phyloP scores from a whole-genome alignment of 108 stramenopile species.

The Skeletonema marinoi region DNA sequence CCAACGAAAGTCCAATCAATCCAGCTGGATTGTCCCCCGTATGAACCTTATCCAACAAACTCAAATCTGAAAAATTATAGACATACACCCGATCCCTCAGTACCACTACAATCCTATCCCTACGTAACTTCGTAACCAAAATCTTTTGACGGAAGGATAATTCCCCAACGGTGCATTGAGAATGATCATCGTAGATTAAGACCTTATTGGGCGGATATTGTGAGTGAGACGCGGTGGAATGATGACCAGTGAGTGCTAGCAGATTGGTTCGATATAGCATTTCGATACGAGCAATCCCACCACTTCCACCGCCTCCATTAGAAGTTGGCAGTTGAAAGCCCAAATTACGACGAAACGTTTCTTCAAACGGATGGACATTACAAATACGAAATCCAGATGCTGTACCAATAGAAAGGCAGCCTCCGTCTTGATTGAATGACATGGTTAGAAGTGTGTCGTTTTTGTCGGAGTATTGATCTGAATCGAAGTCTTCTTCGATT shows the following conservation, averaged over 20 bases:
- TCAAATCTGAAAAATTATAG: conserved; percentile 93
- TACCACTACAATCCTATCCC: conserved; percentile 96
- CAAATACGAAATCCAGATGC: conserved; percentile 94
- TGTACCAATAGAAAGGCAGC: conserved; percentile 90
- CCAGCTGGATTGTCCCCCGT: conserved; percentile 92
- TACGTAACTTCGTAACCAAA: conserved; percentile 85
- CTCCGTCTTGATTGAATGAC: conserved; percentile 89
- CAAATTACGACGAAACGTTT: conserved; percentile 79
- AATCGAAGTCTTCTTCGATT: conserved; percentile 1
- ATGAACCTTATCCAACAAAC: conserved; percentile 91
- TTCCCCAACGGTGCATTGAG: conserved; percentile 94
- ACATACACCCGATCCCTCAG: conserved; percentile 92
- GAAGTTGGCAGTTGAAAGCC: conserved; percentile 6
- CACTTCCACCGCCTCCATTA: conserved; percentile 42
- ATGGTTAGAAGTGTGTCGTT: conserved; percentile 66
- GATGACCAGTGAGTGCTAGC: conserved; percentile 93
- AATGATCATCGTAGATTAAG: conserved; percentile 98
- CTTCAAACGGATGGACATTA: conserved; percentile 92
- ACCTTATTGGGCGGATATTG: conserved; percentile 96
- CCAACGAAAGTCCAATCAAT: conserved; percentile 87
- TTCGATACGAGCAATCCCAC: conserved; percentile 96
- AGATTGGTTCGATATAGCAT: conserved; percentile 99
- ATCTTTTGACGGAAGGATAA: conserved; percentile 91
- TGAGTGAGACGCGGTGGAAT: conserved; percentile 42
- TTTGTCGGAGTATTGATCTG: conserved; percentile 21